phyloP scores from a whole-genome alignment of 2,329 filamentous ascomycete genomes.

The Pseudogymnoascus sp. region DNA sequence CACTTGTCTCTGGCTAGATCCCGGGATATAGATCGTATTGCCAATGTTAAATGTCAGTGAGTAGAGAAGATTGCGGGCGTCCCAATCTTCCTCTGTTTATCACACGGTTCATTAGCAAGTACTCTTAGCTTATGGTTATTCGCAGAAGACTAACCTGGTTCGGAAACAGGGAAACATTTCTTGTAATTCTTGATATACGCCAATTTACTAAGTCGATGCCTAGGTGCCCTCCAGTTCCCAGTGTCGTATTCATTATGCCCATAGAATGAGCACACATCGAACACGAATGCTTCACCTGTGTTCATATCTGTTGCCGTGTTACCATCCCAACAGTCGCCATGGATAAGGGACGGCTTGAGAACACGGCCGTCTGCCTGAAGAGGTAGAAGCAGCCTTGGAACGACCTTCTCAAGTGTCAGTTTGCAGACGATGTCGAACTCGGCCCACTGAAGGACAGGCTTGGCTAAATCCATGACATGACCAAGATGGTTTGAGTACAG shows the following conservation, averaged over 20 bases:
- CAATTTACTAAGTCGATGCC: neutral
- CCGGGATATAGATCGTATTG: neutral
- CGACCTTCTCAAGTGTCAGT: conserved; percentile 8
- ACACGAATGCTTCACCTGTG: conserved; percentile 13
- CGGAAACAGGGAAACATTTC: neutral
- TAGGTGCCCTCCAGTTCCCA: conserved; percentile 16
- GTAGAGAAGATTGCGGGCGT: conserved; percentile 12
- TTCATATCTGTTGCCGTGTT: conserved; percentile 14
- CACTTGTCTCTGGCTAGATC: neutral
- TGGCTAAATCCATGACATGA: neutral
- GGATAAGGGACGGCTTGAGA: conserved; percentile 16
- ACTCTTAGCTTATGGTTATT: neutral
- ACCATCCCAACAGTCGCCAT: conserved; percentile 16
- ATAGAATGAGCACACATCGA: conserved; percentile 12
- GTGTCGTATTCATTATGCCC: conserved; percentile 17
- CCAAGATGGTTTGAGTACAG: neutral
- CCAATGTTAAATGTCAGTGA: conserved; percentile 9
- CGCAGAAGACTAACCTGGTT: neutral
- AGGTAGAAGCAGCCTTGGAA: conserved; percentile 10
- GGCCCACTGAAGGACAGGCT: conserved; percentile 12
- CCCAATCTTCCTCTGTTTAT: conserved; percentile 10
- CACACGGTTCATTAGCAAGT: neutral
- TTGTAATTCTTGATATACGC: neutral
- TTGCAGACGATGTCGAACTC: conserved; percentile 18
- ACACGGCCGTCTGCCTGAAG: conserved; percentile 11